Evolutionary conservation across 768 basidiomycete species (phyloP).

Genomic region (Saitozyma sp.): DNA sequence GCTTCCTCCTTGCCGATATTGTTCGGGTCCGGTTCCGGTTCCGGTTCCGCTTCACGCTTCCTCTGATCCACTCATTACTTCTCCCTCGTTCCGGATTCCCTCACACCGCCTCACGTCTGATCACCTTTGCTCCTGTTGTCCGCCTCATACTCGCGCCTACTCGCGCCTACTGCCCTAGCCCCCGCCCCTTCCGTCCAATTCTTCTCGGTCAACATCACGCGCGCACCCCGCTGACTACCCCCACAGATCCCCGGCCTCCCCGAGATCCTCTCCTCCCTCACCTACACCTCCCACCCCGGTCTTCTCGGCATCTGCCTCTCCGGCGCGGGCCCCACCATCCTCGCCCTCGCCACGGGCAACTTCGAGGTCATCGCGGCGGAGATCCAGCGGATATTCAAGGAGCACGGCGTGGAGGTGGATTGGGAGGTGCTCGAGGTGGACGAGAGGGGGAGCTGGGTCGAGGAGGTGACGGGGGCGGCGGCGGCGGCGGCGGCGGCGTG

Average conservation of each 20-base stretch:
- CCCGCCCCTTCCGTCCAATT: background rate
- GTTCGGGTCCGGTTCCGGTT: background rate
- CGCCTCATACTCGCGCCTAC: background rate
- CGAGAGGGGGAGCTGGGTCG: slow-evolving; percentile 52
- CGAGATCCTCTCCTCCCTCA: slow-evolving; percentile 83
- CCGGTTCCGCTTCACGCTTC: too few species aligned
- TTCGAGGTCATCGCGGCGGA: slow-evolving; percentile 84
- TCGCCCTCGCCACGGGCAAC: slow-evolving; percentile 83
- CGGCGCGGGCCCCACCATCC: slow-evolving; percentile 94
- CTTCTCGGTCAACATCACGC: too few species aligned
- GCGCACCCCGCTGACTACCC: background rate
- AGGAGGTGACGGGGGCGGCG: slow-evolving; percentile 29
- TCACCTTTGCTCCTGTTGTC: too few species aligned
- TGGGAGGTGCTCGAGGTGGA: slow-evolving; percentile 81
- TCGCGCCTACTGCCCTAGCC: background rate
- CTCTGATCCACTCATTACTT: too few species aligned
- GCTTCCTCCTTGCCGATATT: background rate
- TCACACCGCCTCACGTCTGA: too few species aligned
- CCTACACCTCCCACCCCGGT: slow-evolving; percentile 87
- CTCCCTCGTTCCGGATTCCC: too few species aligned
- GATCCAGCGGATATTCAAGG: slow-evolving; percentile 71
- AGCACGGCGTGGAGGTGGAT: slow-evolving; percentile 75
- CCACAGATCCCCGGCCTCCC: slow-evolving; percentile 89
- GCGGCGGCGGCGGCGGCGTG: slow-evolving; percentile 1
- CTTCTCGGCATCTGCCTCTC: slow-evolving; percentile 95